phyloP scores from a whole-genome alignment of 345 rosid genomes.

The Eucalyptus tenuipes region DNA sequence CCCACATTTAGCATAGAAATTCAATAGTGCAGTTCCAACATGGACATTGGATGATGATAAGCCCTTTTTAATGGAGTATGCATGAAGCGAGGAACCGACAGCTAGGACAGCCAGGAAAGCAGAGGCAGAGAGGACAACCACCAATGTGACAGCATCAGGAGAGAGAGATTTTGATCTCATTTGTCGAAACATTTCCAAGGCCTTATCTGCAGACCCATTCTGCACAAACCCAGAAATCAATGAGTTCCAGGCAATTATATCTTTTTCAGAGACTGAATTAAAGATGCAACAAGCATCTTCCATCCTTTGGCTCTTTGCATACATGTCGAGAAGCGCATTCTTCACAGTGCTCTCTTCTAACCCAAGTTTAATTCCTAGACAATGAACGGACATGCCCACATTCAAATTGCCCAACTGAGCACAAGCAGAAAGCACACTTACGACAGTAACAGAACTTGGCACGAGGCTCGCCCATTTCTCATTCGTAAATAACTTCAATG shows the following conservation, averaged over 20 bases:
- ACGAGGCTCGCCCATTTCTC: constrained; percentile 34
- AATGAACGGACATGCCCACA: constrained; percentile 52
- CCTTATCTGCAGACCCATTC: constrained; percentile 41
- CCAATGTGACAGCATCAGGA: constrained; percentile 84
- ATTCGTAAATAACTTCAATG: constrained; percentile 42
- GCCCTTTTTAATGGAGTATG: constrained; percentile 36
- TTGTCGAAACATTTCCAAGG: constrained; percentile 37
- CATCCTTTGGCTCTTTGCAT: constrained; percentile 54
- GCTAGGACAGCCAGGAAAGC: constrained; percentile 43
- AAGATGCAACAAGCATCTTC: constrained; percentile 50
- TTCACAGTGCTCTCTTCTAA: constrained; percentile 46
- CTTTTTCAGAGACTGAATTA: constrained; percentile 32
- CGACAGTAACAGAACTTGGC: constrained; percentile 55
- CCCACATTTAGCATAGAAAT: constrained; percentile 81
- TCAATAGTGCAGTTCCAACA: constrained; percentile 73
- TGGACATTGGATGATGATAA: constrained; percentile 42
- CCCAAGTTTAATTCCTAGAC: constrained; percentile 47
- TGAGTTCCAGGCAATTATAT: constrained; percentile 73
- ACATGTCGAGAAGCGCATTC: constrained; percentile 87
- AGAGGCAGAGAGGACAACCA: constrained; percentile 56
- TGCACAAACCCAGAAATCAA: constrained; percentile 77
- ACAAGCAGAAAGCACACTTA: constrained; percentile 62
- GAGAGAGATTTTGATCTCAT: constrained; percentile 37
- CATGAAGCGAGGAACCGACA: constrained; percentile 64
- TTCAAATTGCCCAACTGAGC: constrained; percentile 35